phyloP scores from a whole-genome alignment of 2,329 filamentous ascomycete genomes.

The Neonectria coccinea region DNA sequence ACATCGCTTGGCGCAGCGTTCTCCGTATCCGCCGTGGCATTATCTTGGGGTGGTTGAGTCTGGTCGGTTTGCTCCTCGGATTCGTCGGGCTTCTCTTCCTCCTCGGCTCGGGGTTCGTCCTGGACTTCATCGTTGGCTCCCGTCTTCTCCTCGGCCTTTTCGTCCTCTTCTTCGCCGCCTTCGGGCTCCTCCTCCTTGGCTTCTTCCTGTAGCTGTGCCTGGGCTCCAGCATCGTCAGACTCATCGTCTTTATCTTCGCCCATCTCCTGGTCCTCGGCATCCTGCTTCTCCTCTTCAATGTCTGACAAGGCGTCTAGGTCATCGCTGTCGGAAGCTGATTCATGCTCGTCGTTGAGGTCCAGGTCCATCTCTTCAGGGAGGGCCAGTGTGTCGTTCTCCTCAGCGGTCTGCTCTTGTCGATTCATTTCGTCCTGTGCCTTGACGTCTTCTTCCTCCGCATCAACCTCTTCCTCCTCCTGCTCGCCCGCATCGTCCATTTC shows the following conservation, averaged over 20 bases:
- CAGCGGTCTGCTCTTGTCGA: slow-evolving; percentile 77
- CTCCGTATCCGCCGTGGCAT: slow-evolving; percentile 67
- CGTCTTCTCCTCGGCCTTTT: slow-evolving; percentile 61
- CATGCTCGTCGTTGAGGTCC: slow-evolving; percentile 78
- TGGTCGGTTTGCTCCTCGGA: slow-evolving; percentile 61
- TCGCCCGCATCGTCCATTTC: slow-evolving; percentile 60
- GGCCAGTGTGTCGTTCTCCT: slow-evolving; percentile 85
- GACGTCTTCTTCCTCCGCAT: slow-evolving; percentile 69
- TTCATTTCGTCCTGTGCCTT: slow-evolving; percentile 68
- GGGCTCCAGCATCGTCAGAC: slow-evolving; percentile 52
- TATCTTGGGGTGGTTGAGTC: slow-evolving; percentile 56
- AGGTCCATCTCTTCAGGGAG: slow-evolving; percentile 91
- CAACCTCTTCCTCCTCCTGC: slow-evolving; percentile 66
- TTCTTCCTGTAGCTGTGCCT: slow-evolving; percentile 54
- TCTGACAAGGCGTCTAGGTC: slow-evolving; percentile 70
- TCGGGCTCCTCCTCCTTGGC: slow-evolving; percentile 60
- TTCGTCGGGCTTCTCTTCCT: slow-evolving; percentile 68
- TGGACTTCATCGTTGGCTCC: slow-evolving; percentile 59
- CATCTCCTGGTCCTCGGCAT: slow-evolving; percentile 56
- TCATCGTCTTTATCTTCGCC: slow-evolving; percentile 51
- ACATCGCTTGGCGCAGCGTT: slow-evolving; percentile 73
- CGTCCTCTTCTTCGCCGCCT: slow-evolving; percentile 68
- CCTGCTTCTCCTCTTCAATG: slow-evolving; percentile 59
- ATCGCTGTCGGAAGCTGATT: slow-evolving; percentile 66
- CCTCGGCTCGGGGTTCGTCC: slow-evolving; percentile 53